Evolutionary conservation across 2,329 filamentous ascomycete genomes (phyloP).

Genomic region (Penicillium olsonii): DNA sequence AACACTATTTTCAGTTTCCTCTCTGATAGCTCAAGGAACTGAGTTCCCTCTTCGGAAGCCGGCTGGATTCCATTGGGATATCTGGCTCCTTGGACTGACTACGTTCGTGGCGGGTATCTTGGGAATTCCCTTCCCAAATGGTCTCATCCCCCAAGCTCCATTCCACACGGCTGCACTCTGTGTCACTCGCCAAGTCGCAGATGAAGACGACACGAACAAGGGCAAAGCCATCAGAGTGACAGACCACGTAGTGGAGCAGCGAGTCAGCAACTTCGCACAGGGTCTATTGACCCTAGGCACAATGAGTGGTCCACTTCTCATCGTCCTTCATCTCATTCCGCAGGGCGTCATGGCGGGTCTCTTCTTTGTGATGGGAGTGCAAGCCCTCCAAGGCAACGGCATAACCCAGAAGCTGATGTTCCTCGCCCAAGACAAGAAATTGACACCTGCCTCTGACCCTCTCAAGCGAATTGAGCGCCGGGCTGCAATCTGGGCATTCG

Average conservation of each 20-base stretch:
- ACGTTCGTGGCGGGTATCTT: slow-evolving; percentile 74
- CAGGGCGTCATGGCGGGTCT: slow-evolving; percentile 77
- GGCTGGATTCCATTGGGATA: slow-evolving; percentile 82
- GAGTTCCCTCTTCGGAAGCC: slow-evolving; percentile 80
- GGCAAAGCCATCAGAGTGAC: slow-evolving; percentile 65
- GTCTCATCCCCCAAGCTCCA: slow-evolving; percentile 79
- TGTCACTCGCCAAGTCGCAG: slow-evolving; percentile 61
- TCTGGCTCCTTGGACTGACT: slow-evolving; percentile 77
- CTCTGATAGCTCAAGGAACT: slow-evolving; percentile 78
- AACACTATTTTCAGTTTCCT: slow-evolving; percentile 62
- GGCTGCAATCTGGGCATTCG: slow-evolving; percentile 69
- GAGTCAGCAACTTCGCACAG: slow-evolving; percentile 75
- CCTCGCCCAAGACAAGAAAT: slow-evolving; percentile 62
- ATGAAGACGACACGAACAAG: slow-evolving; percentile 60
- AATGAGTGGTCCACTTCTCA: slow-evolving; percentile 73
- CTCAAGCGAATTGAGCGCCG: slow-evolving; percentile 64
- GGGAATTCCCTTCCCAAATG: slow-evolving; percentile 79
- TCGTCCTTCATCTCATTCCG: slow-evolving; percentile 74
- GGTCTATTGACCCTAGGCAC: slow-evolving; percentile 76
- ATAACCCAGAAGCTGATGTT: slow-evolving; percentile 76
- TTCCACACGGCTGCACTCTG: slow-evolving; percentile 80
- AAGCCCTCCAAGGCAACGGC: slow-evolving; percentile 74
- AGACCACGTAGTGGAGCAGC: slow-evolving; percentile 65
- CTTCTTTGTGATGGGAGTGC: slow-evolving; percentile 83
- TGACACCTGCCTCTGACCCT: slow-evolving; percentile 62